Percentiles rank a stretch among this genome's conserved stretches.
Conservation (phyloP, 257 asterid species). For the Solanum bukasovii region DNA sequence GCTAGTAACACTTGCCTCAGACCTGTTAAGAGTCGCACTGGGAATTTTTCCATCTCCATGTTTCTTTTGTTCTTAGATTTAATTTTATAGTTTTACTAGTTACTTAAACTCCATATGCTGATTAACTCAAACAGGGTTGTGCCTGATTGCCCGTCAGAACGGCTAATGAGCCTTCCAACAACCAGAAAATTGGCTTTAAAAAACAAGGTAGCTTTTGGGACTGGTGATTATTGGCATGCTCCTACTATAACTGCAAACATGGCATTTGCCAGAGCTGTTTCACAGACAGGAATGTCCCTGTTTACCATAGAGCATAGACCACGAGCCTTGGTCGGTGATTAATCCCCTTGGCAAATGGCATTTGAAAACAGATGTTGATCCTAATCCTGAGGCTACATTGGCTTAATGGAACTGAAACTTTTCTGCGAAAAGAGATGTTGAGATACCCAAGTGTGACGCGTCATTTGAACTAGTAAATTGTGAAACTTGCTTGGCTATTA, state of each 20-base stretch:
- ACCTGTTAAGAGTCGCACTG: not conserved
- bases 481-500: not conserved
- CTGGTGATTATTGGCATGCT: constrained; percentile 79
- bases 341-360: not conserved
- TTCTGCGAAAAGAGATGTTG: not conserved
- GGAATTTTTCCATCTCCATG: not conserved
- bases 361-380: not conserved
- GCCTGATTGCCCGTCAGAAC: constrained; percentile 72
- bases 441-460: too few species aligned
- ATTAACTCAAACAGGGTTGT: constrained; percentile 50
- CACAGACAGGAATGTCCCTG: constrained; percentile 85
- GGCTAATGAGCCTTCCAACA: constrained; percentile 64
- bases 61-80: not conserved
- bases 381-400: not conserved
- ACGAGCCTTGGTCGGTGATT: constrained; percentile 80
- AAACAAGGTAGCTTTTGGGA: constrained; percentile 88
- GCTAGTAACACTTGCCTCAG: not conserved
- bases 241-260: constrained; percentile 87
- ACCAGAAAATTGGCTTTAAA: constrained; percentile 82
- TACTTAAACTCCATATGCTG: not conserved
- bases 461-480: not conserved
- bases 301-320: constrained; percentile 70
- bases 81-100: not conserved
- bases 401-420: not conserved
- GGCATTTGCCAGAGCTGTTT: constrained; percentile 84